Conservation (phyloP, 805 yeast species). For the Candida argentea region DNA sequence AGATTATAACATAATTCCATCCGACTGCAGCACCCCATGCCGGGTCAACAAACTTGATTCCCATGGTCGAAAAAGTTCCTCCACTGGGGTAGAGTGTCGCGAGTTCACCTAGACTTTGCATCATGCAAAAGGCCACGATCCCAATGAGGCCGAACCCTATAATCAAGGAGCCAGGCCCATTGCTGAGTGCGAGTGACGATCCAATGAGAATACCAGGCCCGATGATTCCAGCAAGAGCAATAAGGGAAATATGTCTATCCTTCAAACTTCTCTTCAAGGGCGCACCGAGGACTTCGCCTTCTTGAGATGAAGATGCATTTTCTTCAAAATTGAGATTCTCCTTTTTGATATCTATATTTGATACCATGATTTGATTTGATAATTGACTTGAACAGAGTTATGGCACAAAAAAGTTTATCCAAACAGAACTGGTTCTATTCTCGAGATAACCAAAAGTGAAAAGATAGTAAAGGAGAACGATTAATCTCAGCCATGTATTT, state of each 20-base stretch:
- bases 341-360: too few species aligned
- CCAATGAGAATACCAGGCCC: constrained; percentile 53
- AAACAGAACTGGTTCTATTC: too few species aligned
- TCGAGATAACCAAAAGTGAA: too few species aligned
- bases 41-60: constrained; percentile 39
- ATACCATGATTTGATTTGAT: too few species aligned
- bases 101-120: constrained; percentile 47
- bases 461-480: too few species aligned
- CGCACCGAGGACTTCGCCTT: too few species aligned
- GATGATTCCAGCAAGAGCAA: constrained; percentile 48
- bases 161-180: constrained; percentile 45
- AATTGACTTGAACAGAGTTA: too few species aligned
- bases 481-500: too few species aligned
- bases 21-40: constrained; percentile 52
- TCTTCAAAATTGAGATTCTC: too few species aligned
- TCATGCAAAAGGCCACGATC: constrained; percentile 41
- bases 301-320: constrained; percentile 3
- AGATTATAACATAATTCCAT: constrained; percentile 41
- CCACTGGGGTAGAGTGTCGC: constrained; percentile 44
- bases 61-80: constrained; percentile 42
- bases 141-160: constrained; percentile 46
- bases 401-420: too few species aligned
- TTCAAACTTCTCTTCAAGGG: constrained; percentile 19
- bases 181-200: constrained; percentile 38
- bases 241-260: constrained; percentile 40